Conservation (phyloP, 257 asterid species). For the Nicotiana otophora region DNA sequence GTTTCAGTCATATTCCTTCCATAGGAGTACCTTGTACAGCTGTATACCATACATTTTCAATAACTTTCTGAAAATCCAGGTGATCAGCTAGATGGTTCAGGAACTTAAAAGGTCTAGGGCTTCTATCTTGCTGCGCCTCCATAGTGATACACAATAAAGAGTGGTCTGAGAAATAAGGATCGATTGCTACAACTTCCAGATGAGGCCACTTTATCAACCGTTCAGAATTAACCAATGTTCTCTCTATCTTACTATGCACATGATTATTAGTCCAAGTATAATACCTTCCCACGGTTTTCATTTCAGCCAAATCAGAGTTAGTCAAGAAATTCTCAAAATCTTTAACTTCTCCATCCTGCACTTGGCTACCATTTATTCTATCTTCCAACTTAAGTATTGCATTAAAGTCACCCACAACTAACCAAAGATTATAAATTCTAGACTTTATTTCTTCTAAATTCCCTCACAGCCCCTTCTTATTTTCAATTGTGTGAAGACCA, state of each 20-base stretch:
- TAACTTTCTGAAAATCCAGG: neutral
- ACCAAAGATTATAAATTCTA: neutral
- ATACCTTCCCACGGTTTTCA: neutral
- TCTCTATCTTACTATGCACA: neutral
- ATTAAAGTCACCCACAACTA: neutral
- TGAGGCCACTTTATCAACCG: neutral
- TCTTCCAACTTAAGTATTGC: neutral
- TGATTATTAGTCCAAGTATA: neutral
- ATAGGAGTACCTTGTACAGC: neutral
- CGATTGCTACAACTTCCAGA: neutral
- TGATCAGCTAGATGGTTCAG: neutral
- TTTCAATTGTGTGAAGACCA: neutral
- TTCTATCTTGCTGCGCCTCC: neutral
- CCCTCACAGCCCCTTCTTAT: neutral
- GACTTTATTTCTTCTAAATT: neutral
- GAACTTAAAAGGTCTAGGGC: neutral
- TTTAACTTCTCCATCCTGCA: neutral
- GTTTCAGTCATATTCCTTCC: neutral
- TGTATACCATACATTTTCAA: neutral
- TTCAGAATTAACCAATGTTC: neutral
- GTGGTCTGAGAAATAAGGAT: neutral
- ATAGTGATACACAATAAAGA: neutral
- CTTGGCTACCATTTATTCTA: neutral
- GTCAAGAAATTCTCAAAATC: neutral
- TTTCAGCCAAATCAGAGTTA: too few species aligned